These are phyloP conservation scores for Russula compacta DNA, from an alignment of 768 basidiomycete genomes.

Conservation along the genomic window DNA sequence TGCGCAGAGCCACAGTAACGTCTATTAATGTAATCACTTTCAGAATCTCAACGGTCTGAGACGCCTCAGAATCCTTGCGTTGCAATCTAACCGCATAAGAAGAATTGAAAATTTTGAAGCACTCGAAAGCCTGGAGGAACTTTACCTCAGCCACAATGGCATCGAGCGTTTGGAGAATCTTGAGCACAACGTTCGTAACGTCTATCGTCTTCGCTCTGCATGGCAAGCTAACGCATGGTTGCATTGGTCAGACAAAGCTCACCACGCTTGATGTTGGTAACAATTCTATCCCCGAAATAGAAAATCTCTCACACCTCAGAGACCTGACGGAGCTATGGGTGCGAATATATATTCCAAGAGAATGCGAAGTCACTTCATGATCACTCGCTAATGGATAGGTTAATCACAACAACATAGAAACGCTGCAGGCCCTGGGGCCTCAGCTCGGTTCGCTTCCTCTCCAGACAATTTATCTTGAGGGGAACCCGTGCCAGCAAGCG, in stretches of 20 bases:
- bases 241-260: constrained; percentile 44
- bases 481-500: constrained; percentile 79
- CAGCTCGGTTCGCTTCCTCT: constrained; percentile 57
- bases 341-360: constrained; percentile 20
- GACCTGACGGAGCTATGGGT: constrained; percentile 95
- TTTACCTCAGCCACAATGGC: constrained; percentile 94
- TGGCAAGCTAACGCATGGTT: background rate
- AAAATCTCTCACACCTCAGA: constrained; percentile 71
- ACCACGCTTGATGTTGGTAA: constrained; percentile 81
- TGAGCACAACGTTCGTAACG: constrained; percentile 59
- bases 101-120: constrained; percentile 74
- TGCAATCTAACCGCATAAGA: constrained; percentile 91
- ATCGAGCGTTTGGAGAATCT: constrained; percentile 76
- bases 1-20: background rate
- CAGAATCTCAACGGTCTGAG: constrained; percentile 66
- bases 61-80: constrained; percentile 73
- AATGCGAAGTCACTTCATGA: background rate
- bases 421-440: constrained; percentile 55
- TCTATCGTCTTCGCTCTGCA: background rate
- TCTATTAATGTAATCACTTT: background rate
- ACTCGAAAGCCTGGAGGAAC: constrained; percentile 68
- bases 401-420: constrained; percentile 77
- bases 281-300: constrained; percentile 73
- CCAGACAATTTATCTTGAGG: constrained; percentile 89
- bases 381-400: constrained; percentile 41